phyloP scores from a whole-genome alignment of 768 basidiomycete genomes.

The Boletus vinaceobasis region DNA sequence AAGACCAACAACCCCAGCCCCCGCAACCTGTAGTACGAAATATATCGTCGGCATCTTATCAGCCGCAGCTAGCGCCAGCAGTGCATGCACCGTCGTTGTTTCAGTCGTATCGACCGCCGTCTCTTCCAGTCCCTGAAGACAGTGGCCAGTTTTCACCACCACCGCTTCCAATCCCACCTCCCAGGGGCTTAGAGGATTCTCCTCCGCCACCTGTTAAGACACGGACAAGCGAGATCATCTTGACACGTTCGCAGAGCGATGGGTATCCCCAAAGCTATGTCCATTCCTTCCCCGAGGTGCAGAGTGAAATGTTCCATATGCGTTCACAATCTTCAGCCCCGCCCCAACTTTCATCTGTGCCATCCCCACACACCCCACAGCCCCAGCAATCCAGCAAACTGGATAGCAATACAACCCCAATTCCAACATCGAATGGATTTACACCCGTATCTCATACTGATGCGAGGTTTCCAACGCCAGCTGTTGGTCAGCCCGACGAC shows the following conservation, averaged over 20 bases:
- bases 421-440: background rate
- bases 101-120: constrained; percentile 22
- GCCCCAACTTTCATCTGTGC: background rate
- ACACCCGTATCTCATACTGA: constrained; percentile 1
- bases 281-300: constrained; percentile 11
- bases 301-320: constrained; percentile 26
- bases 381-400: constrained; percentile 3
- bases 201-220: constrained; percentile 19
- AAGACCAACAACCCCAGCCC: constrained; percentile 17
- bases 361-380: constrained; percentile 3
- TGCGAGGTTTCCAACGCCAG: background rate
- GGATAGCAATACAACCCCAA: background rate
- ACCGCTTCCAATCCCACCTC: constrained; percentile 29
- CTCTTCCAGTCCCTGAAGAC: constrained; percentile 14
- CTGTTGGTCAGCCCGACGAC: constrained; percentile 5
- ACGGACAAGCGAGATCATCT: constrained; percentile 27
- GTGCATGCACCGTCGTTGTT: constrained; percentile 24
- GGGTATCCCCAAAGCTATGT: background rate
- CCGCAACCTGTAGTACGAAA: constrained; percentile 13
- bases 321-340: constrained; percentile 3
- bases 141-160: constrained; percentile 26
- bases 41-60: constrained; percentile 13
- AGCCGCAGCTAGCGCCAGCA: constrained; percentile 5
- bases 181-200: constrained; percentile 22
- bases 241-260: constrained; percentile 14